phyloP scores from a whole-genome alignment of 495 filamentous ascomycete species.

The Articulospora tetracladia region DNA sequence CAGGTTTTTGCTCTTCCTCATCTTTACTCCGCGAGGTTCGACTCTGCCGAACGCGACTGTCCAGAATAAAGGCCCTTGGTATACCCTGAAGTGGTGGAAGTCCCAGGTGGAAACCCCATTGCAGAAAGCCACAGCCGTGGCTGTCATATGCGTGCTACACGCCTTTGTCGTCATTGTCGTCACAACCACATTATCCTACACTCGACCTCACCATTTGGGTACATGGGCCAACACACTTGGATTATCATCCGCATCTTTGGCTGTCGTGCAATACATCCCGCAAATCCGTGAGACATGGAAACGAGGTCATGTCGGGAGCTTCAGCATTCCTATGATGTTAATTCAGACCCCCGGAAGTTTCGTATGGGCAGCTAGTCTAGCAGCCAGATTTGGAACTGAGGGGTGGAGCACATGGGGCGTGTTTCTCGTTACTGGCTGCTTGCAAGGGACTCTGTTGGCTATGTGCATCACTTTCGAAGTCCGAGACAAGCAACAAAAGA shows the following conservation, averaged over 20 bases:
- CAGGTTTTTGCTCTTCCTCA: constrained; percentile 80
- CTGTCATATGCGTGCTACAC: constrained; percentile 65
- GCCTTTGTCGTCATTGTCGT: constrained; percentile 63
- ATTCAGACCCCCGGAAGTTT: constrained; percentile 93
- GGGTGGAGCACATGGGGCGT: constrained; percentile 97
- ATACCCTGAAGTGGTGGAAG: background rate
- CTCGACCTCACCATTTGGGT: constrained; percentile 53
- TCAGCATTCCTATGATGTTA: constrained; percentile 97
- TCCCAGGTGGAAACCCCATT: background rate
- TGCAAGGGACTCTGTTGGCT: constrained; percentile 78
- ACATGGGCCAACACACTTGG: constrained; percentile 83
- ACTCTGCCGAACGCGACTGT: constrained; percentile 43
- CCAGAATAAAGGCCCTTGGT: constrained; percentile 53
- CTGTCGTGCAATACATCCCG: constrained; percentile 87
- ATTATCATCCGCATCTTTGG: constrained; percentile 69
- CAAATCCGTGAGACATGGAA: constrained; percentile 90
- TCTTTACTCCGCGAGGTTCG: constrained; percentile 71
- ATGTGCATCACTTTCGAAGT: constrained; percentile 80
- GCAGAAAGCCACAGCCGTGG: constrained; percentile 71
- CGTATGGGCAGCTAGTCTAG: constrained; percentile 82
- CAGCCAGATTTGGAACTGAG: constrained; percentile 68
- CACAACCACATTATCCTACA: constrained; percentile 56
- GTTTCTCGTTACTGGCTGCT: constrained; percentile 74
- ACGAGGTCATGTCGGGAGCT: constrained; percentile 76
- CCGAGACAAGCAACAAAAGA: constrained; percentile 26